Percentiles rank a stretch among this genome's conserved stretches.
Conservation (phyloP, 495 filamentous ascomycete genomes). For the Aspergillus sparsus region DNA sequence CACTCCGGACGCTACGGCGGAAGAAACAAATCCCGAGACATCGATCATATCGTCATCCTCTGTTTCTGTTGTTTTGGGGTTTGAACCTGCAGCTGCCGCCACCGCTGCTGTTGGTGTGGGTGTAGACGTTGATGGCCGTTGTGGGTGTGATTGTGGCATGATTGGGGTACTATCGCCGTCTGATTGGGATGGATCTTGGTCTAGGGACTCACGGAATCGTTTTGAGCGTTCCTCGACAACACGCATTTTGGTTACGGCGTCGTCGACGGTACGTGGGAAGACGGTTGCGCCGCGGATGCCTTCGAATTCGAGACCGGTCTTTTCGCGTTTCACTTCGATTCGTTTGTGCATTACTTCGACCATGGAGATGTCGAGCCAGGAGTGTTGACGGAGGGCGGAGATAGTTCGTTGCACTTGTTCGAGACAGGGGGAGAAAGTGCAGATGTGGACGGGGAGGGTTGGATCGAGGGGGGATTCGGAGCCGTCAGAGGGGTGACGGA, state of each 20-base stretch:
- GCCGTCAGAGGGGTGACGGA: conserved; percentile 53
- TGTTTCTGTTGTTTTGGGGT: too few relatives aligned
- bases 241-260: conserved; percentile 70
- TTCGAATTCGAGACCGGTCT: conserved; percentile 64
- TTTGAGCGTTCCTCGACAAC: conserved; percentile 69
- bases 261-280: conserved; percentile 67
- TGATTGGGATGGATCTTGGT: background rate
- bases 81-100: too few relatives aligned
- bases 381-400: conserved; percentile 69
- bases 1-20: conserved; percentile 9
- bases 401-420: conserved; percentile 90
- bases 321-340: conserved; percentile 79
- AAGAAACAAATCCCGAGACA: background rate
- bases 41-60: too few relatives aligned
- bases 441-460: conserved; percentile 66
- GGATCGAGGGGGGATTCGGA: conserved; percentile 68
- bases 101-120: background rate
- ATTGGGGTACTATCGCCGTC: background rate
- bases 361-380: conserved; percentile 93
- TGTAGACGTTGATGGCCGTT: conserved; percentile 22
- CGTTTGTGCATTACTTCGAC: conserved; percentile 76
- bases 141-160: conserved; percentile 18
- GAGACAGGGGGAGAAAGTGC: conserved; percentile 94
- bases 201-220: conserved; percentile 48
- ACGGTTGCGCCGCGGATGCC: conserved; percentile 60